Conservation (phyloP, 768 basidiomycete genomes). For the Lepiota brunneoincarnata region DNA sequence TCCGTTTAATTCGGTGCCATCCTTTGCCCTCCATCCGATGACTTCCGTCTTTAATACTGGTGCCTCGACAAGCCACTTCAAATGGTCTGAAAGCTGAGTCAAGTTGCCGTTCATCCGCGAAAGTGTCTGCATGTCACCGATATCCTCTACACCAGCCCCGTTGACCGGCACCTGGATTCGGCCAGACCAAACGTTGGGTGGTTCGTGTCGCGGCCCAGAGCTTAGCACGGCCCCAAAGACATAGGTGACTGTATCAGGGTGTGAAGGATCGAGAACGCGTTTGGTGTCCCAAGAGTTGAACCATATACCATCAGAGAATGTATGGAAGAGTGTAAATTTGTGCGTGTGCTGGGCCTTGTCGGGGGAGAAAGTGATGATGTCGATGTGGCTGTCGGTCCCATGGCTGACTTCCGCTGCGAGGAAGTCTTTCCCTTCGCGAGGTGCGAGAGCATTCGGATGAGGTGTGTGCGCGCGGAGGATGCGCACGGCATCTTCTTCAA, state of each 20-base stretch:
- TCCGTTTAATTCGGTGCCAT: constrained; percentile 28
- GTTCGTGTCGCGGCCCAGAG: constrained; percentile 28
- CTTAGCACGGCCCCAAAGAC: constrained; percentile 30
- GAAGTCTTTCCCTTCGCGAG: constrained; percentile 10
- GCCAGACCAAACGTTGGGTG: constrained; percentile 33
- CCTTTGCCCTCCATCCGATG: constrained; percentile 26
- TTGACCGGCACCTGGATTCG: constrained; percentile 17
- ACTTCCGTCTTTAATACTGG: constrained; percentile 24
- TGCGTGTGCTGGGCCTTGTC: constrained; percentile 9
- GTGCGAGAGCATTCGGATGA: background rate
- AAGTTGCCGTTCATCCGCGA: constrained; percentile 2
- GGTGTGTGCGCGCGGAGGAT: constrained; percentile 26
- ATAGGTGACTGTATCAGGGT: constrained; percentile 21
- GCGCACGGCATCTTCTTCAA: constrained; percentile 27
- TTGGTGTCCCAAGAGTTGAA: constrained; percentile 35
- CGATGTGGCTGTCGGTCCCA: constrained; percentile 38
- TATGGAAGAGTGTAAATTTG: constrained; percentile 26
- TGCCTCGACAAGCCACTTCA: constrained; percentile 28
- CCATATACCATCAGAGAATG: constrained; percentile 31
- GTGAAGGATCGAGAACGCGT: constrained; percentile 16
- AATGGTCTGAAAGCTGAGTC: constrained; percentile 28
- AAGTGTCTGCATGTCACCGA: background rate
- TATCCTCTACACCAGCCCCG: constrained; percentile 13
- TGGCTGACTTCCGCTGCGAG: constrained; percentile 38
- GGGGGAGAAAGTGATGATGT: constrained; percentile 23